Percentiles rank a stretch among this genome's conserved stretches.
Evolutionary conservation across 495 filamentous ascomycete genomes (phyloP).

Genomic region (Podospora sp.): DNA sequence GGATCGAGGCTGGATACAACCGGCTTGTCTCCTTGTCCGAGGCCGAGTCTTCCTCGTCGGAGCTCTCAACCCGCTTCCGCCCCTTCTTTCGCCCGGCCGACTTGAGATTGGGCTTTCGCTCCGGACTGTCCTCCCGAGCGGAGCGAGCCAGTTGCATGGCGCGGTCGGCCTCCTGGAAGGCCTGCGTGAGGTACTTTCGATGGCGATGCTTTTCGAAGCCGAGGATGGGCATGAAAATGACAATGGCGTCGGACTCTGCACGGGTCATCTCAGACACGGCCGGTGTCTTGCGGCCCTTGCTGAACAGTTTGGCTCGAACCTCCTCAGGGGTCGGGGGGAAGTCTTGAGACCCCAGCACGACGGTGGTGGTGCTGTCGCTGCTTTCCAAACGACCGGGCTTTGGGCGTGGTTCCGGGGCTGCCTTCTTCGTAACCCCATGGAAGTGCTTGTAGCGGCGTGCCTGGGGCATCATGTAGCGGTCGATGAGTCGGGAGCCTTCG

Average conservation of each 20-base stretch:
- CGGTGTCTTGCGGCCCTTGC: background rate
- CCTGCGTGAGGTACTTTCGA: conserved; percentile 22
- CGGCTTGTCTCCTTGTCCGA: conserved; percentile 7
- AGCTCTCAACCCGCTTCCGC: background rate
- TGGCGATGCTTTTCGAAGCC: conserved; percentile 25
- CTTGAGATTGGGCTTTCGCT: conserved; percentile 4
- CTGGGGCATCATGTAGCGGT: conserved; percentile 27
- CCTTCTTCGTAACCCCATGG: background rate
- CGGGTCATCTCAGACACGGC: background rate
- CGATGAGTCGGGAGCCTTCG: conserved; percentile 26
- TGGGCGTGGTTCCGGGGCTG: conserved; percentile 3
- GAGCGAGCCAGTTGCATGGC: conserved; percentile 13
- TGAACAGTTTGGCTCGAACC: background rate
- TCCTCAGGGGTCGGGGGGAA: conserved; percentile 11
- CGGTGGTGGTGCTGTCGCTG: conserved; percentile 17
- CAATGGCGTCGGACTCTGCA: conserved; percentile 17
- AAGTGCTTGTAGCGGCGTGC: conserved; percentile 23
- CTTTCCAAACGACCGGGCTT: conserved; percentile 7
- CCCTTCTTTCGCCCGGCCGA: background rate
- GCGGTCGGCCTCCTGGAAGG: conserved; percentile 10
- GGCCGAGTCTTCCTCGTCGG: conserved; percentile 19
- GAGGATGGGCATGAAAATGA: conserved; percentile 25
- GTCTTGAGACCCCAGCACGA: conserved; percentile 17
- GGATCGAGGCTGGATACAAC: conserved; percentile 4
- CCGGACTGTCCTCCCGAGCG: conserved; percentile 13